phyloP scores from a whole-genome alignment of 768 basidiomycete species.

The Pleurotus giganteus region DNA sequence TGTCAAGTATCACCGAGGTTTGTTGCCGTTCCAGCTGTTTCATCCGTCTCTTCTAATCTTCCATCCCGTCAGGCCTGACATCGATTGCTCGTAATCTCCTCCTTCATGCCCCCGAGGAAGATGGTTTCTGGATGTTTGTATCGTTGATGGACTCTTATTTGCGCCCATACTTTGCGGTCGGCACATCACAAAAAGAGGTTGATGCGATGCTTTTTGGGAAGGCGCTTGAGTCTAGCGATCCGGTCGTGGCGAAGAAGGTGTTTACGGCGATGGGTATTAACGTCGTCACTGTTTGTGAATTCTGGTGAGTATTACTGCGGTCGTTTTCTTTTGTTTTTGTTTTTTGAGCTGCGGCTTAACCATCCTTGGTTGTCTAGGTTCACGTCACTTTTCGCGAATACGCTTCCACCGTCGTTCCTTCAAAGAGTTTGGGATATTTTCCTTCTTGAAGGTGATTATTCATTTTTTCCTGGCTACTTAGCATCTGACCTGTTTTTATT shows the following conservation, averaged over 20 bases:
- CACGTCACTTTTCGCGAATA: slow-evolving; percentile 65
- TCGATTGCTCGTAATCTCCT: slow-evolving; percentile 71
- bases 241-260: slow-evolving; percentile 60
- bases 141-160: slow-evolving; percentile 84
- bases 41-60: not conserved
- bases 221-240: slow-evolving; percentile 64
- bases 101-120: slow-evolving; percentile 78
- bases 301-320: slow-evolving; percentile 49
- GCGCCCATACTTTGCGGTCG: slow-evolving; percentile 64
- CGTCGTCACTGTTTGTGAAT: slow-evolving; percentile 54
- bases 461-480: not conserved
- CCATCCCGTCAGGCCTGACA: slow-evolving; percentile 50
- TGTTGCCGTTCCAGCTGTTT: slow-evolving; percentile 13
- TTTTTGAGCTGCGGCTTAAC: not conserved
- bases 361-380: slow-evolving; percentile 67
- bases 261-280: slow-evolving; percentile 62
- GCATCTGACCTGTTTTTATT: not conserved
- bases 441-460: slow-evolving; percentile 65
- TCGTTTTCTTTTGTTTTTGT: not conserved
- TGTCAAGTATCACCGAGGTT: slow-evolving; percentile 65
- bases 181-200: slow-evolving; percentile 65
- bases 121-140: slow-evolving; percentile 89
- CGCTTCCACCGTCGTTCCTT: slow-evolving; percentile 61
- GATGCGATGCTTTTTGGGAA: slow-evolving; percentile 71
- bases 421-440: slow-evolving; percentile 84